These are phyloP conservation scores for Strigomonas oncopelti DNA, from an alignment of 208 protist species.

Conservation along the genomic window DNA sequence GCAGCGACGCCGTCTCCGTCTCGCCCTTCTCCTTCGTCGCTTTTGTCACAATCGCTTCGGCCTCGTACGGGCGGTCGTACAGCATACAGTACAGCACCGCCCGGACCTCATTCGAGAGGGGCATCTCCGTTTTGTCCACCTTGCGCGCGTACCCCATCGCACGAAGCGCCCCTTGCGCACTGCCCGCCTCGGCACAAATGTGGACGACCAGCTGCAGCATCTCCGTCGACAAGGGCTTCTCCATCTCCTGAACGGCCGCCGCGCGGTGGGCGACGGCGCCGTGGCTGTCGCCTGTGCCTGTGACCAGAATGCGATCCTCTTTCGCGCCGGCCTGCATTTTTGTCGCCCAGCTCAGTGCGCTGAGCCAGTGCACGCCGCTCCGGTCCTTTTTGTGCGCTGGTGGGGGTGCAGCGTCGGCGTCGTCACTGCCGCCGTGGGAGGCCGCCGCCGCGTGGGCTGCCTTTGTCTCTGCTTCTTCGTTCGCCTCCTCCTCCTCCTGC, in stretches of 20 bases:
- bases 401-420: not conserved
- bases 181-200: constrained; percentile 76
- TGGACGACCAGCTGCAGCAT: constrained; percentile 70
- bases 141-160: constrained; percentile 62
- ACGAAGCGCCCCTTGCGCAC: constrained; percentile 58
- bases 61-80: constrained; percentile 70
- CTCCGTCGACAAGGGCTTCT: constrained; percentile 31
- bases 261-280: constrained; percentile 32
- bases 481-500: not conserved
- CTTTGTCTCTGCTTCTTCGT: not conserved
- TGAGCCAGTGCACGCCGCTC: constrained; percentile 67
- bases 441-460: not conserved
- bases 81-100: constrained; percentile 75
- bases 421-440: not conserved
- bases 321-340: constrained; percentile 34
- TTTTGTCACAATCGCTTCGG: constrained; percentile 60
- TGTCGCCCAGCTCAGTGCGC: constrained; percentile 71
- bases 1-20: constrained; percentile 35
- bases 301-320: constrained; percentile 47
- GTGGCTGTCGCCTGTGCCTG: constrained; percentile 50
- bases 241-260: constrained; percentile 14
- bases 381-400: not conserved
- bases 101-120: constrained; percentile 48
- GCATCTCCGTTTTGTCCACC: constrained; percentile 63
- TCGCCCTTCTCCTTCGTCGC: constrained; percentile 37